Evolutionary conservation across 306 rosid species (phyloP), one percentile per base, ranked within the genome.

Genomic region (Quercus parvula): DNA sequence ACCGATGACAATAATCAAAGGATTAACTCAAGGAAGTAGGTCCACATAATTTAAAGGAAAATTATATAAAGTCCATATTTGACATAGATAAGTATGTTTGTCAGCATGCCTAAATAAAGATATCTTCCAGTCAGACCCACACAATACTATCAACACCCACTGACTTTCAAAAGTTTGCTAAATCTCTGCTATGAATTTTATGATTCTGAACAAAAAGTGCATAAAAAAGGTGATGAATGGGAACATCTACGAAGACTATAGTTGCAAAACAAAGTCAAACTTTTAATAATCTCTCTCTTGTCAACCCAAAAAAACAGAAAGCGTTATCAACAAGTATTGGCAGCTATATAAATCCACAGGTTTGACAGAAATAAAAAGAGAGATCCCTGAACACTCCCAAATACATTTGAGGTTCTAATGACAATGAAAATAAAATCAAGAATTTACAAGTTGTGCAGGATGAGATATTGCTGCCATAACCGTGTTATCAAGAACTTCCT

Each of bases 391-490:
- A 31, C 25, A 46, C 63, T 6, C 63, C 52, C 71, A 59, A 86
- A 68, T 56, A 59, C n/a, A 25, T 75, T 75, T 30, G 33, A 25
- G 49, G 70, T 54, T 35, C 73, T 61, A 54, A 38, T 72, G 72
- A 4, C 12, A 11, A 49, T 20, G 10, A 62, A 28, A 66, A 56
- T 35, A 77, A 71, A 41, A 70, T 79, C 57, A 63, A 58, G 79
- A 83, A 78, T 97, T 92, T 79, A 94, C 98, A 19, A 92, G 94
- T 81, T 92, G 91, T 46, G 97, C 91, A 74, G 94, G 86, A 91
- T 94, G 92, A 38, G 94, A 94, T 76, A 92, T 88, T 2, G 94
- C 94, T 41, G 98, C 93, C 87, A 94, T 91, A 82, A 94, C 85
- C 62, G 98, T 89, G 82, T 86, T 57, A 82, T 94, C 98, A 84